Conservation (phyloP, 768 basidiomycete species). For the Daedalea quercina region DNA sequence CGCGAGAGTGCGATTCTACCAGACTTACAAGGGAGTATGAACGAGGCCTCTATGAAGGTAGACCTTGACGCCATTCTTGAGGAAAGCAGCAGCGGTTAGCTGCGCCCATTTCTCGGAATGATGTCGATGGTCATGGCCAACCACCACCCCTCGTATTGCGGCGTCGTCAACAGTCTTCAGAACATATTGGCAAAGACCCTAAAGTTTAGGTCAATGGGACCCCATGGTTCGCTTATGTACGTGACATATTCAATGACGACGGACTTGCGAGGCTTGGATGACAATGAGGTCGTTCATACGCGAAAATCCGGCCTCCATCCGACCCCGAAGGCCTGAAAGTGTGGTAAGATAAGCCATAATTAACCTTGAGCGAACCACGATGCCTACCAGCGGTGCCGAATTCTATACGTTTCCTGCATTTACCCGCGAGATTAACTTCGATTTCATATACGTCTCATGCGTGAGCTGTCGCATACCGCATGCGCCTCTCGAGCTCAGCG, state of each 20-base stretch:
- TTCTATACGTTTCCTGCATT: conserved; percentile 57
- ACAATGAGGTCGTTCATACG: conserved; percentile 86
- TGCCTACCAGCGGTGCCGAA: conserved; percentile 83
- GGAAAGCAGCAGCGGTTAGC: conserved; percentile 67
- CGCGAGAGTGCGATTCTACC: neutral
- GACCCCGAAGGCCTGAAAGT: conserved; percentile 58
- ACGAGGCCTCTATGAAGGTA: conserved; percentile 65
- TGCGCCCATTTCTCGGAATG: conserved; percentile 74
- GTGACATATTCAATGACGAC: neutral
- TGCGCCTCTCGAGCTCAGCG: conserved; percentile 46
- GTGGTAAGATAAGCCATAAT: neutral
- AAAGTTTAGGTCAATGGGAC: conserved; percentile 3
- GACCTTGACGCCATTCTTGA: conserved; percentile 56
- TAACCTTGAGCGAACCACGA: no score
- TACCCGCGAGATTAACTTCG: neutral
- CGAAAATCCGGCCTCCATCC: conserved; percentile 88
- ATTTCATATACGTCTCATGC: no score
- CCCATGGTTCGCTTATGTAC: neutral
- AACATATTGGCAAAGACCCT: conserved; percentile 79
- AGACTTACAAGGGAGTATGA: conserved; percentile 67
- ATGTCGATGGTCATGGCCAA: conserved; percentile 84
- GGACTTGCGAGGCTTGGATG: conserved; percentile 75
- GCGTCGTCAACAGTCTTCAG: conserved; percentile 46
- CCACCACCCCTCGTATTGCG: conserved; percentile 57
- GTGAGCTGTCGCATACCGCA: conserved; percentile 38